Evolutionary conservation across 129 eudicot genomes (phyloP), one percentile per base, ranked within the genome.

Genomic region (Centella asiatica): DNA sequence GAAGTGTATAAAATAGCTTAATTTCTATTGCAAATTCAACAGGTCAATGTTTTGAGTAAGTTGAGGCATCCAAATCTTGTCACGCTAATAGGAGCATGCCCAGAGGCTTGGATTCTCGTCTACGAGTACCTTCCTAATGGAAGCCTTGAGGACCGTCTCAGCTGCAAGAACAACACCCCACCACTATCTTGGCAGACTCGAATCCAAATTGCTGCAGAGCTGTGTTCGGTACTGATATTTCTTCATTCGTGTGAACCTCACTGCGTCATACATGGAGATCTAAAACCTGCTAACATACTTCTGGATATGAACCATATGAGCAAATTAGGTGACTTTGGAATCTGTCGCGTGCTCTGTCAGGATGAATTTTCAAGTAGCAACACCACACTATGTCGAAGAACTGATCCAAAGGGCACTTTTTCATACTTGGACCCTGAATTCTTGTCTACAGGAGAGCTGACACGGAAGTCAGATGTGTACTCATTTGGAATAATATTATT

Each of bases 61-160:
- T 45, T 93, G 66, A 75, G 96, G 78, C 99, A 90, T 69, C 97
- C 95, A 40, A 90, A 90, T 79, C 77, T 90, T 6, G 81, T 90
- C 31, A 84, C 94, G 44, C 87, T 90, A 2, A 73, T 90, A 60
- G 97, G 97, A 61, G 83, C 90, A 60, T 90, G 97, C 68, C 82
- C 94, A 6, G 89, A 83, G 67, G 75, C 83, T 32, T 81, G 83
- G 77, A 73, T 83, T 50, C 85, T 90, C 17, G 46, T 90, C 7
- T 90, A 93, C 40, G 99, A 93, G 76, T 93, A 82, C 67, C 86
- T 84, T 53, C 77, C 89, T 10, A 74, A 83, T 14, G 99, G 99
- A 74, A 93, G 96, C 78, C 86, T 93, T 2, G 99, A 93, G 73
- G 99, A 88, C 65, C 92, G 95, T 27, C 95, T 93, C 57, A 64